Evolutionary conservation across 768 basidiomycete genomes (phyloP), one percentile per base, ranked within the genome.

Genomic region (Phlegmacium glaucopus): DNA sequence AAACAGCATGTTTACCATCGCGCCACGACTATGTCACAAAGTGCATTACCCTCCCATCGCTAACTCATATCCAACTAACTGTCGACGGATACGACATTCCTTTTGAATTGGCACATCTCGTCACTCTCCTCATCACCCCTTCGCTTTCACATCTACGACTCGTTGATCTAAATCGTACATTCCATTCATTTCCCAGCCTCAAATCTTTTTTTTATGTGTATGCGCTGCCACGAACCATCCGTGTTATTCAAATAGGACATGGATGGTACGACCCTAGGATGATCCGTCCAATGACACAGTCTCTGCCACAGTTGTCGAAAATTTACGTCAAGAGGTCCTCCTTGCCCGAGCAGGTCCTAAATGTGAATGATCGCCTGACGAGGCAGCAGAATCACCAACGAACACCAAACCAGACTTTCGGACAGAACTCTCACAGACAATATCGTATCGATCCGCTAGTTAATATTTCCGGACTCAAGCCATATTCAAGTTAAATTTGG

Each of bases 31-130:
- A 61, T 28, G 59, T 62, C 49, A 60, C 64, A 42, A 54, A 61
- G 47, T 54, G 61, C 37, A 62, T 80, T 17, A 47, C 61, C 17
- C 66, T 87, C n/a, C 73, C 75, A 9, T 59, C 52, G 41, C 74
- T 87, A 32, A 60, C 61, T 32, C 63, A 63, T 25, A 67, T 87
- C 22, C 72, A 74, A 30, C 62, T 87, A 16, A 58, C 67, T 30
- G 72, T 82, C 44, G 74, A 78, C 54, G 72, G 75, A 18, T 65
- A 63, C 25, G 79, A 85, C 56, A 79, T 86, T 37, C 82, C 83
- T 32, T 75, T 75, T 41, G 85, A 86, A 56, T 69, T 87, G 25
- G 61, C 73, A 15, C 68, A 71, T 41, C 66, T 84, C 51, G 63
- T 80, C 45, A 72, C 76, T 35, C 75, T 76, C 49, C 54, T 85